Evolutionary conservation across 164 flowering plant genomes (phyloP).

Genomic region (Berberis thunbergii): DNA sequence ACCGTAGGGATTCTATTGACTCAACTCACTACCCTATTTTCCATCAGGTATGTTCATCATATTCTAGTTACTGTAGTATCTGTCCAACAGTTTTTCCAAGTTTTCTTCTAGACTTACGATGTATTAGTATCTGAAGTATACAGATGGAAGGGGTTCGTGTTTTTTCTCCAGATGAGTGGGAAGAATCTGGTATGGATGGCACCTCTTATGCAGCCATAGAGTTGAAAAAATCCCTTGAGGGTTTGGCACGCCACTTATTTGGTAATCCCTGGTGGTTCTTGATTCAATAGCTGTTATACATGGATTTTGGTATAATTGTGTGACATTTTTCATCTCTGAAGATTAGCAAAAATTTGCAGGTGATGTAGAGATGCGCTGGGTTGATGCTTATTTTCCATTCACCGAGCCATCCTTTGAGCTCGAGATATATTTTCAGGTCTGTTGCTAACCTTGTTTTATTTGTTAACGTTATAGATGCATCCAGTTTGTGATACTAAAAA

Average conservation of each 20-base stretch:
- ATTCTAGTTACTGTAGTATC: background rate
- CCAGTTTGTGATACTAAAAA: background rate
- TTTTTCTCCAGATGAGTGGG: constrained; percentile 76
- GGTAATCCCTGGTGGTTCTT: constrained; percentile 32
- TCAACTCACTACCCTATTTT: constrained; percentile 96
- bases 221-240: constrained; percentile 88
- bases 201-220: constrained; percentile 75
- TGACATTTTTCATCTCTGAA: constrained; percentile 1
- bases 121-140: constrained; percentile 4
- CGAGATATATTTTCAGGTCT: constrained; percentile 92
- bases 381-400: constrained; percentile 92
- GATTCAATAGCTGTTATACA: background rate
- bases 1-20: constrained; percentile 89
- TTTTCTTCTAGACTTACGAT: background rate
- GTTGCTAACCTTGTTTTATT: background rate
- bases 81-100: background rate
- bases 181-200: constrained; percentile 64
- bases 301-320: background rate
- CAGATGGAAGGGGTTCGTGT: constrained; percentile 98
- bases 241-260: constrained; percentile 91
- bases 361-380: constrained; percentile 96
- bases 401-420: constrained; percentile 94
- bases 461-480: background rate
- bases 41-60: constrained; percentile 67
- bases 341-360: constrained; percentile 34